These are phyloP conservation scores for Daldinia grandis DNA, from an alignment of 495 filamentous ascomycete species.

Conservation along the genomic window DNA sequence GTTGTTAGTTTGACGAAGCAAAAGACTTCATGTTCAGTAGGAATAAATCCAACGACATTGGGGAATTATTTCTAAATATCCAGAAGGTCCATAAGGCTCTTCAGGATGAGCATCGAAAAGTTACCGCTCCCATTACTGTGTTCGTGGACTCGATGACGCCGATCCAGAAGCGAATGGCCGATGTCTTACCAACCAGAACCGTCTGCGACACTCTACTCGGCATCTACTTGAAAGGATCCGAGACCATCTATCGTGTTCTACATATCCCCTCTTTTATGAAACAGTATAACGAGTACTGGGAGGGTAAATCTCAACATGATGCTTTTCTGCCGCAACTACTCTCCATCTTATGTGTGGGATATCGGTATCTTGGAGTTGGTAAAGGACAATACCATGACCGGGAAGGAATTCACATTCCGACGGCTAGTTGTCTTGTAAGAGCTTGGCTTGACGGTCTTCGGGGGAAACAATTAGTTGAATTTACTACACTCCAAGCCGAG, in stretches of 20 bases:
- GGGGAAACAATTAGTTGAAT: constrained; percentile 49
- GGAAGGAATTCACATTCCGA: constrained; percentile 51
- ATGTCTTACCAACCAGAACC: constrained; percentile 46
- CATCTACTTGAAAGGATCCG: constrained; percentile 55
- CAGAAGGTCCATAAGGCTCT: constrained; percentile 46
- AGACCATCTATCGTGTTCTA: constrained; percentile 60
- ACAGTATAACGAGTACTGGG: constrained; percentile 58
- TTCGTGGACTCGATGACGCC: constrained; percentile 52
- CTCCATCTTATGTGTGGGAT: constrained; percentile 48
- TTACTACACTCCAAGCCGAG: constrained; percentile 50
- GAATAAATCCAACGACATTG: constrained; percentile 39
- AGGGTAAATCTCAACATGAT: constrained; percentile 37
- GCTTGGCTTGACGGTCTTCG: constrained; percentile 50
- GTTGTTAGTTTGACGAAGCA: constrained; percentile 50
- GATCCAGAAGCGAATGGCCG: constrained; percentile 53
- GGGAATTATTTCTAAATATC: constrained; percentile 43
- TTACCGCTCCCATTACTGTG: constrained; percentile 47
- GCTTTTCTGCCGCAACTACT: constrained; percentile 57
- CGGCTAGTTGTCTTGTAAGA: constrained; percentile 51
- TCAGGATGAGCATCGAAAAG: constrained; percentile 47
- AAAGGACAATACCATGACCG: constrained; percentile 44
- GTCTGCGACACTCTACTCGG: constrained; percentile 52
- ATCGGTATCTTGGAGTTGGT: constrained; percentile 43
- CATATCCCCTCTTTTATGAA: constrained; percentile 55
- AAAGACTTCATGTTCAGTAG: constrained; percentile 47